Conservation (phyloP, 352 stramenopile species). For the Phytophthora agathidicida region DNA sequence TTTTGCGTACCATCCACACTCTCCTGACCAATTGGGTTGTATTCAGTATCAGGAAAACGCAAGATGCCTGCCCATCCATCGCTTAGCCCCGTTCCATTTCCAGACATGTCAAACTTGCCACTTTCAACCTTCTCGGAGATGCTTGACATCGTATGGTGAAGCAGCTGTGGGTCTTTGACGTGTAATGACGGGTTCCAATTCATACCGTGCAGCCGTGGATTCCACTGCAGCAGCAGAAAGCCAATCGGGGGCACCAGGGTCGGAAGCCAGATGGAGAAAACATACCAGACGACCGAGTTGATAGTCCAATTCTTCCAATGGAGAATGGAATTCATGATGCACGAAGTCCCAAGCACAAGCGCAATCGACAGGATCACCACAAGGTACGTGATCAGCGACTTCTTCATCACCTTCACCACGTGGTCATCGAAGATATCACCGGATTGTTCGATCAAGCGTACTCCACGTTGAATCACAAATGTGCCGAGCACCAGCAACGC, state of each 20-base stretch:
- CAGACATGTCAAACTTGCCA: slow-evolving; percentile 28
- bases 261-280: slow-evolving; percentile 80
- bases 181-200: slow-evolving; percentile 69
- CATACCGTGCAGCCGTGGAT: slow-evolving; percentile 74
- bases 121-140: slow-evolving; percentile 60
- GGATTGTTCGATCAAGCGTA: slow-evolving; percentile 74
- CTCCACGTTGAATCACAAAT: slow-evolving; percentile 74
- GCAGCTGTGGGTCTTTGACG: slow-evolving; percentile 48
- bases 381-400: slow-evolving; percentile 81
- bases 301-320: slow-evolving; percentile 70
- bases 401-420: slow-evolving; percentile 76
- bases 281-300: slow-evolving; percentile 81
- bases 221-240: slow-evolving; percentile 88
- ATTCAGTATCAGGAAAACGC: slow-evolving; percentile 77
- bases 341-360: slow-evolving; percentile 63
- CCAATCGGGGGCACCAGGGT: slow-evolving; percentile 75
- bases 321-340: slow-evolving; percentile 67
- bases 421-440: slow-evolving; percentile 78
- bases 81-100: slow-evolving; percentile 48
- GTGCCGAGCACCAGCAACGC: slow-evolving; percentile 68
- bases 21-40: slow-evolving; percentile 64
- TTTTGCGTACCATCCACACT: slow-evolving; percentile 69
- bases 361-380: slow-evolving; percentile 78
- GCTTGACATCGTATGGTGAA: slow-evolving; percentile 38
- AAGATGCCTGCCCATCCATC: slow-evolving; percentile 75